A percentile compares a stretch with the other conserved stretches of the same genome.
Evolutionary conservation across 2,329 filamentous ascomycete genomes (phyloP).

Genomic region (Trichoderma guizhouense): DNA sequence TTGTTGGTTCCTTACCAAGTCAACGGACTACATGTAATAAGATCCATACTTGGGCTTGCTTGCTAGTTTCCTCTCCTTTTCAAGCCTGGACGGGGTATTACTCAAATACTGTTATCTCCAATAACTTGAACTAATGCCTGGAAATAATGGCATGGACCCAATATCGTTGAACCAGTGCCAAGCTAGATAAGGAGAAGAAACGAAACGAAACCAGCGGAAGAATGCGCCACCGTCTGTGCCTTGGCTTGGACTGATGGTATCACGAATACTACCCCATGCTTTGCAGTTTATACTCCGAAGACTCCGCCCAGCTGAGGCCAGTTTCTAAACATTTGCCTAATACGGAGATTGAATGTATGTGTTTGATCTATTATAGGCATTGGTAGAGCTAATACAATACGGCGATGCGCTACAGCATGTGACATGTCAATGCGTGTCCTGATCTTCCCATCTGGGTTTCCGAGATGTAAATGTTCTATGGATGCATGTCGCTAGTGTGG

Average conservation of each 20-base stretch:
- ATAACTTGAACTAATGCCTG: neutral
- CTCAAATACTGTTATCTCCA: neutral
- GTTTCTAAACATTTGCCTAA: neutral
- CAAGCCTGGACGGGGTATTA: neutral
- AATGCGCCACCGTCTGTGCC: constrained; percentile 1
- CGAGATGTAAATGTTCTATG: neutral
- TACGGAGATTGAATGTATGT: neutral
- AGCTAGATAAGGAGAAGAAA: neutral
- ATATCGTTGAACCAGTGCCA: neutral
- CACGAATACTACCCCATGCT: neutral
- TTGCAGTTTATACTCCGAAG: neutral
- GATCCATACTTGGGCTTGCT: neutral
- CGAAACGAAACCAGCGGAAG: neutral
- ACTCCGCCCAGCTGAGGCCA: neutral
- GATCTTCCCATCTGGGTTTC: neutral
- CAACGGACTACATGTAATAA: neutral
- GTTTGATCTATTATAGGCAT: neutral
- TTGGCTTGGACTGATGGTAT: neutral
- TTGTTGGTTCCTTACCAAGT: neutral
- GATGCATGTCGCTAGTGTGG: neutral
- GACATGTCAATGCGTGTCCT: neutral
- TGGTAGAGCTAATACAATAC: neutral
- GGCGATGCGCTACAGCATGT: neutral
- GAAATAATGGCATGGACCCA: neutral
- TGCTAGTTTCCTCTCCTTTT: neutral